phyloP scores from a whole-genome alignment of 306 rosid species.

The Rosa lucieae region DNA sequence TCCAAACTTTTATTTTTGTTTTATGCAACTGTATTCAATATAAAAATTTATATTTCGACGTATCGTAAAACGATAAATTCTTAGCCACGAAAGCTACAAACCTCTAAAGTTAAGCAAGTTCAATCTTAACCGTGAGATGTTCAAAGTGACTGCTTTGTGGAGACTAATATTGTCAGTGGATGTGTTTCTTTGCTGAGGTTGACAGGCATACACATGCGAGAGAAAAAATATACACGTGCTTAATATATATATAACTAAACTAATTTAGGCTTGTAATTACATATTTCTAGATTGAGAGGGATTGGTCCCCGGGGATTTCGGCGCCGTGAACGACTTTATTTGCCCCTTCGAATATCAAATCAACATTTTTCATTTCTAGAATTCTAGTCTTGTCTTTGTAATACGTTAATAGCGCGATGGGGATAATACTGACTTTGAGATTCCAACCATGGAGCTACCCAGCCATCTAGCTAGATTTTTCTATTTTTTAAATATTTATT shows the following conservation, averaged over 20 bases:
- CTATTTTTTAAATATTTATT: not conserved
- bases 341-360: not conserved
- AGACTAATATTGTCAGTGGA: not conserved
- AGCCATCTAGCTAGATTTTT: not conserved
- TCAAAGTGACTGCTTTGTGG: not conserved
- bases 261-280: not conserved
- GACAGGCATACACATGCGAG: constrained; percentile 16
- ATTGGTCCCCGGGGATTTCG: constrained; percentile 34
- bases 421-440: not conserved
- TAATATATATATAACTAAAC: not conserved
- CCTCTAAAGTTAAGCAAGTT: not conserved
- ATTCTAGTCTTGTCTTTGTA: too few relatives aligned
- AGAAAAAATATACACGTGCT: not conserved
- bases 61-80: too few relatives aligned
- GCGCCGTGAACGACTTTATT: constrained; percentile 42
- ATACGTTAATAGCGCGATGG: not conserved
- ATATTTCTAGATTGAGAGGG: not conserved
- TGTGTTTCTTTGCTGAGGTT: not conserved
- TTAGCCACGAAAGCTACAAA: not conserved
- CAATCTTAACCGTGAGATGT: not conserved
- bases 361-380: too few relatives aligned
- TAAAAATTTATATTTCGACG: too few relatives aligned
- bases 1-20: too few relatives aligned
- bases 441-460: not conserved
- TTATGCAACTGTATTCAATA: too few relatives aligned